Evolutionary conservation across 495 filamentous ascomycete genomes (phyloP).

Genomic region (Penicillium canariense): DNA sequence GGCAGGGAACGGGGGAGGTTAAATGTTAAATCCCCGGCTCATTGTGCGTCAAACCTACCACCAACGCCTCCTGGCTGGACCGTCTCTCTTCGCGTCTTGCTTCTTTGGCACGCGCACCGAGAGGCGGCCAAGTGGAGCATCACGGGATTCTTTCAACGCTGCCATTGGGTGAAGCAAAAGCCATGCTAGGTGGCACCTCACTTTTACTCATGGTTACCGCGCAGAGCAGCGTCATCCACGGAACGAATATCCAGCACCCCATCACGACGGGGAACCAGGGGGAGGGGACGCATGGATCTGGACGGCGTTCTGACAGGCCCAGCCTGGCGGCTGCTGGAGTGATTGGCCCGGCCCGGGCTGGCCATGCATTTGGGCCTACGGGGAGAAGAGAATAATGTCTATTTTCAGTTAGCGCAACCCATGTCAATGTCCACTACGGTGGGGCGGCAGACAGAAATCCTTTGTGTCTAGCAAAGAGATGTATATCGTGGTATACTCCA

Average conservation of each 20-base stretch:
- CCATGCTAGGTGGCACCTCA: conserved; percentile 3
- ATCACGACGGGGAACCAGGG: conserved; percentile 12
- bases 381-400: background rate
- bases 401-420: background rate
- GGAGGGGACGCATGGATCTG: conserved; percentile 12
- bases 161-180: conserved; percentile 2
- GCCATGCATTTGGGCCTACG: background rate
- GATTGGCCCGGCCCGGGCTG: conserved; percentile 8
- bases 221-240: conserved; percentile 1
- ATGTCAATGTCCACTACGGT: background rate
- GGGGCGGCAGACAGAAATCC: background rate
- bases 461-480: background rate
- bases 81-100: background rate
- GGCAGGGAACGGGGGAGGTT: conserved; percentile 3
- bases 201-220: background rate
- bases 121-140: background rate
- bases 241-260: background rate
- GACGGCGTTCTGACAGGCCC: conserved; percentile 9
- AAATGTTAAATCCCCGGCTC: conserved; percentile 14
- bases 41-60: background rate
- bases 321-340: conserved; percentile 2
- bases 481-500: background rate
- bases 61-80: conserved; percentile 2
- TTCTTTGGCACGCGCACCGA: background rate
- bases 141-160: background rate